Percentiles rank a stretch among this genome's conserved stretches.
These are phyloP conservation scores for Nakazawaea ernobii DNA, from an alignment of 805 yeast species.

Conservation along the genomic window DNA sequence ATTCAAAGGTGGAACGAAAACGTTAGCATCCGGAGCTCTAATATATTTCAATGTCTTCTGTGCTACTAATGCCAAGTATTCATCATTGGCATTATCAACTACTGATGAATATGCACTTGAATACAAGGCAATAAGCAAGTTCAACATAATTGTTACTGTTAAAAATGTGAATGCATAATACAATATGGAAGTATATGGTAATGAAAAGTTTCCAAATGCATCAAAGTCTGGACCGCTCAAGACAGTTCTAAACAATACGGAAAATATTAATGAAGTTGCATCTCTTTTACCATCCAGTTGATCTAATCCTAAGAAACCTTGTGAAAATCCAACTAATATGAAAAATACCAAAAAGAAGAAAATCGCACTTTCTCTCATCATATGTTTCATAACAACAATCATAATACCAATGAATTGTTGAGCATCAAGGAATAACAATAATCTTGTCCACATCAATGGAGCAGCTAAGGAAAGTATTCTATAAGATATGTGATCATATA, in stretches of 20 bases:
- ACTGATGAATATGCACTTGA: conserved; percentile 80
- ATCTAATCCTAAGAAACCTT: conserved; percentile 83
- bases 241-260: conserved; percentile 64
- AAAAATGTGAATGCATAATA: conserved; percentile 76
- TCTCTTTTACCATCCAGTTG: conserved; percentile 82
- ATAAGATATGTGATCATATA: conserved; percentile 54
- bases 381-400: conserved; percentile 76
- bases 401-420: conserved; percentile 81
- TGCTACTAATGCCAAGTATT: conserved; percentile 78
- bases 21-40: conserved; percentile 83
- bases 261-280: conserved; percentile 57
- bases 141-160: conserved; percentile 69
- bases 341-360: conserved; percentile 71
- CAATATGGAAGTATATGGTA: conserved; percentile 79
- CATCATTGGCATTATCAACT: conserved; percentile 77
- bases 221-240: conserved; percentile 71
- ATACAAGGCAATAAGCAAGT: conserved; percentile 78
- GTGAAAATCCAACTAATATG: conserved; percentile 74
- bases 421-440: conserved; percentile 72
- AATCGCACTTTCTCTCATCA: conserved; percentile 83
- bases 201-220: conserved; percentile 66
- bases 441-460: conserved; percentile 81
- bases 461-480: conserved; percentile 73
- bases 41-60: conserved; percentile 78
- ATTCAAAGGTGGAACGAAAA: conserved; percentile 82